Evolutionary conservation across 164 flowering plant genomes (phyloP).

Genomic region (Piper betle): DNA sequence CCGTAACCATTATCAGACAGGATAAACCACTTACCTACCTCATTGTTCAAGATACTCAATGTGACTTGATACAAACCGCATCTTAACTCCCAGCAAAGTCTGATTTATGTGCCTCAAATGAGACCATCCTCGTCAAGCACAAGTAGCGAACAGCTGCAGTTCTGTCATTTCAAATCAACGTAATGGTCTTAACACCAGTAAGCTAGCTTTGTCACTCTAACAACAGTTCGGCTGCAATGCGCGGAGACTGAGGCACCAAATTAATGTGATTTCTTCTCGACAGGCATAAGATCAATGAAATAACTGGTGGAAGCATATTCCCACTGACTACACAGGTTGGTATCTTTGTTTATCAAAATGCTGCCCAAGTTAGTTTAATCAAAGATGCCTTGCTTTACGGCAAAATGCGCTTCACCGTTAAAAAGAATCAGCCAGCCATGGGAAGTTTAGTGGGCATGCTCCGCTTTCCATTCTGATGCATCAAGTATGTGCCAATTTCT

Average conservation of each 20-base stretch:
- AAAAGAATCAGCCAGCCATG: background rate
- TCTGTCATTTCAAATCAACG: background rate
- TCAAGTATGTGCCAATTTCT: background rate
- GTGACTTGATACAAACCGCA: background rate
- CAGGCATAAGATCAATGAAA: background rate
- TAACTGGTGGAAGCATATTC: background rate
- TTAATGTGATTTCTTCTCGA: background rate
- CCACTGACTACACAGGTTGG: background rate
- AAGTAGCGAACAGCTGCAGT: background rate
- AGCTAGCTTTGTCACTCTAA: background rate
- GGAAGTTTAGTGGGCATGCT: background rate
- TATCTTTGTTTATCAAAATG: background rate
- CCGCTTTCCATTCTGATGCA: background rate
- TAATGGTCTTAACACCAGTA: background rate
- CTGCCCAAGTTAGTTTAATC: background rate
- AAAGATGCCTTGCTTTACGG: conserved; percentile 1
- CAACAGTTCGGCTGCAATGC: too few relatives aligned
- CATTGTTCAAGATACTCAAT: background rate
- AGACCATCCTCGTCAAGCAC: background rate
- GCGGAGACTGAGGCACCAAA: background rate
- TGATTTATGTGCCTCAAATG: background rate
- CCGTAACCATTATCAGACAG: background rate
- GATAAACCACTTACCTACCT: background rate
- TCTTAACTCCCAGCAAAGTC: background rate
- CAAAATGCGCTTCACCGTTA: background rate